Base-by-base conservation (phyloP, 345 rosid species). In the Citrus maxima region DNA sequence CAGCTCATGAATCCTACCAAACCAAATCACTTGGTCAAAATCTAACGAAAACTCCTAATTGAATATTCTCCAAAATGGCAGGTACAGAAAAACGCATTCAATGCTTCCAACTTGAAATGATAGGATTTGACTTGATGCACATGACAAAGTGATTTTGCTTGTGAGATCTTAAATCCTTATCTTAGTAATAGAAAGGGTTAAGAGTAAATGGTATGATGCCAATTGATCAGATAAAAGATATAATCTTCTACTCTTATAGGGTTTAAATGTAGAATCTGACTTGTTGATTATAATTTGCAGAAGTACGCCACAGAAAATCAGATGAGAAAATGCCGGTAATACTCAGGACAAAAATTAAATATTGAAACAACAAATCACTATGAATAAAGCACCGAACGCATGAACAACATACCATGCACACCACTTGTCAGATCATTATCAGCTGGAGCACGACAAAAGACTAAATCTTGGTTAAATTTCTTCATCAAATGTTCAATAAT, bases 391-490 rank as follows among this genome's bases (percentile, higher is more conserved):
- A 56, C 9, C 34, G 9, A 74, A 78, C 4, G n/a, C 25, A 21
- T 40, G 30, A 77, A 67, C 63, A 76, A 79, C 79, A 28, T 86
- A 96, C 98, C 98, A 76, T 93, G 90, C 54, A 92, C 88, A 27
- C 73, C 86, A 55, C 80, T 87, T 5, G 93, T 90, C 76, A 91
- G 88, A 67, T 62, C 84, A 67, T 90, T 81, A 87, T 96, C 93
- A 55, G 84, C 88, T 0, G 95, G 99, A 5, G 94, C 94, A 22
- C 98, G 90, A 82, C 88, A 91, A 78, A 94, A 96, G 74, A 96
- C 97, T 55, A 93, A 84, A 85, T 94, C 99, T 83, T 89, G 95
- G 84, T 90, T 84, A 72, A 96, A 79, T 86, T 90, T 94, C 86
- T 84, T 87, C 81, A 80, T 85, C 84, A 94, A 84, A 80, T 87